Base-by-base conservation (phyloP, 768 basidiomycete species). In the Leccinellum rugosiceps region DNA sequence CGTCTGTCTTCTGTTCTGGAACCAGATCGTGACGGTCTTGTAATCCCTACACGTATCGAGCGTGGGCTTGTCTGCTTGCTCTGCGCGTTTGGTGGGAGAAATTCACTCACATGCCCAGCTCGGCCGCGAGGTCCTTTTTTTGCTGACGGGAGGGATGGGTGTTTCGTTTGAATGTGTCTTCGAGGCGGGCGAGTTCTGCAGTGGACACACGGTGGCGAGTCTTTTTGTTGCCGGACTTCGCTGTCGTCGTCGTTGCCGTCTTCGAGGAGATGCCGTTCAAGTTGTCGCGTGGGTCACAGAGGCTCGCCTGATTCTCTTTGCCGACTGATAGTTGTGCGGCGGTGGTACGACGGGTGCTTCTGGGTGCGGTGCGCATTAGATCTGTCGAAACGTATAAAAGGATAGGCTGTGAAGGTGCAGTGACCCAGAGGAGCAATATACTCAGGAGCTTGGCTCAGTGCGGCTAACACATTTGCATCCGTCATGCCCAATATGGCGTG, bases 1-100 rank as follows among this genome's bases (percentile, higher is more conserved):
- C 34, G 71, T 85, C 65, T 90, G 87, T 15, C 88, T 84, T 72
- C 84, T 88, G 69, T 91, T 91, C 72, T 91, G 88, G 69, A 90
- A 90, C 88, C 88, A 91, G 41, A 90, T 85, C n/a, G 87, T 79
- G 58, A 80, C 61, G 11, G 77, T 74, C 68, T 78, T 80, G 65
- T 77, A 65, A 35, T 78, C 75, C 69, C 78, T 80, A 46, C n/a
- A n/a, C 17, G 19, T 17, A 26, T 28, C 48, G 28, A n/a, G 46
- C 6, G 3, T 3, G 23, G 7, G 8, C 14, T 44, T 6, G 43
- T 23, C 11, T 8, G 43, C 11, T 44, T 2, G 44, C 23, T 14
- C 44, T 25, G 21, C 3, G 8, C 9, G 9, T 7, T 17, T 15
- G 15, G 38, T n/a, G 14, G 25, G 8, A 47, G 26, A 11, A 15